Conservation (phyloP, 2,329 filamentous ascomycete genomes). For the Pseudonectria foliicola region DNA sequence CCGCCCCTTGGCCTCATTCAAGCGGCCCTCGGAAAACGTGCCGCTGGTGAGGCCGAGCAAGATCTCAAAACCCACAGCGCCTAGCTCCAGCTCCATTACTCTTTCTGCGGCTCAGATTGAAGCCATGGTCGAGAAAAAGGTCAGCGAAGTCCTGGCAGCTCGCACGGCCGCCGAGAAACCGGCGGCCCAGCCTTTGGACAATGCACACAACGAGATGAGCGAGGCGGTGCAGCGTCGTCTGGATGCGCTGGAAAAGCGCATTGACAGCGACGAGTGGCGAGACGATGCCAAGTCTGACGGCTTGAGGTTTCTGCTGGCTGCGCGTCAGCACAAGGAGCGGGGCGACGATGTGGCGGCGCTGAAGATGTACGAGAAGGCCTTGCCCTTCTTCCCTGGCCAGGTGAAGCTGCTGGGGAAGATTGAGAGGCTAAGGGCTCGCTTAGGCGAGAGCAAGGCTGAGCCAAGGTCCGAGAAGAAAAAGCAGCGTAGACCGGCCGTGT, state of each 20-base stretch:
- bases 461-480: conserved; percentile 24
- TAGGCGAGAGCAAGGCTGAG: conserved; percentile 27
- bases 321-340: conserved; percentile 78
- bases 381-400: conserved; percentile 81
- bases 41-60: conserved; percentile 40
- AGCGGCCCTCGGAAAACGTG: conserved; percentile 38
- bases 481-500: conserved; percentile 12
- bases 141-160: conserved; percentile 81
- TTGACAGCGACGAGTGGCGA: conserved; percentile 54
- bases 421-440: conserved; percentile 48
- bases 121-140: conserved; percentile 85
- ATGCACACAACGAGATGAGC: conserved; percentile 48
- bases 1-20: conserved; percentile 28
- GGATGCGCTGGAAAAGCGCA: conserved; percentile 78
- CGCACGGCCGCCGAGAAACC: conserved; percentile 44
- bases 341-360: conserved; percentile 74
- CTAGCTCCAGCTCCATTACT: conserved; percentile 31
- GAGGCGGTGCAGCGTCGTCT: conserved; percentile 75
- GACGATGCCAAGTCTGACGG: conserved; percentile 77
- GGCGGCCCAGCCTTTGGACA: conserved; percentile 27
- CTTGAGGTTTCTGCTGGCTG: conserved; percentile 79
- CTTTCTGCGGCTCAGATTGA: conserved; percentile 74
- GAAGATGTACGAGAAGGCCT: conserved; percentile 77
- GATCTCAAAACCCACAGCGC: conserved; percentile 22
- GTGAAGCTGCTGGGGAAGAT: conserved; percentile 69